Evolutionary conservation across 495 filamentous ascomycete species (phyloP).

Genomic region (Trichoderma parareesei): DNA sequence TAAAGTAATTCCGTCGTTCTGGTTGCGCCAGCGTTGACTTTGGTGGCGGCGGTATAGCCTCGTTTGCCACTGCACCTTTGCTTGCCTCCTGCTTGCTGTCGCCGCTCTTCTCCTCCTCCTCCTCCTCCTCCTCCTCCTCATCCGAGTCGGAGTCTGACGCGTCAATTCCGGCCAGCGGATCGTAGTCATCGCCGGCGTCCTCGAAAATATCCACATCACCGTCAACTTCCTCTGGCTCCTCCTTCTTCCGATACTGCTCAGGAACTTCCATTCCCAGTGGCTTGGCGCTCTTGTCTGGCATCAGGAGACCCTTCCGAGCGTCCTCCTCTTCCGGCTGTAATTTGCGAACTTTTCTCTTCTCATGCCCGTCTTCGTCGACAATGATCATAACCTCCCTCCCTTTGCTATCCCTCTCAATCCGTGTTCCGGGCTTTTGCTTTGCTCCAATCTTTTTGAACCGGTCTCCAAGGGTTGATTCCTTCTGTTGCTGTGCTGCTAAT

Average conservation of each 20-base stretch:
- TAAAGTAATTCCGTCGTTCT: constrained; percentile 53
- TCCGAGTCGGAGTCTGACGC: constrained; percentile 33
- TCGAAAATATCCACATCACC: constrained; percentile 74
- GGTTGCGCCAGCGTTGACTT: constrained; percentile 19
- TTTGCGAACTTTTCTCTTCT: constrained; percentile 74
- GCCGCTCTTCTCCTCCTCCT: constrained; percentile 28
- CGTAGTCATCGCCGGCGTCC: constrained; percentile 76
- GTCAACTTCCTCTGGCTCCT: constrained; percentile 45
- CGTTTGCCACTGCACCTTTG: constrained; percentile 6
- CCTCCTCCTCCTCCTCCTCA: constrained; percentile 34
- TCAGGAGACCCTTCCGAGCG: constrained; percentile 41
- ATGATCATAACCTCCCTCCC: constrained; percentile 80
- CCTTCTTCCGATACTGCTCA: constrained; percentile 41
- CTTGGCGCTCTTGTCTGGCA: constrained; percentile 56
- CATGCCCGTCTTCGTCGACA: constrained; percentile 77
- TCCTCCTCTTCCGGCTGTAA: constrained; percentile 33
- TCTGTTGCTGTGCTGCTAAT: constrained; percentile 49
- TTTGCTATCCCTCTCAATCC: constrained; percentile 67
- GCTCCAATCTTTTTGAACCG: constrained; percentile 77
- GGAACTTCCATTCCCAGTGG: constrained; percentile 77
- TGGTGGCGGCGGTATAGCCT: constrained; percentile 38
- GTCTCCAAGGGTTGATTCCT: constrained; percentile 53
- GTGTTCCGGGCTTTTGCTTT: constrained; percentile 50
- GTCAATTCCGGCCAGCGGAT: constrained; percentile 70
- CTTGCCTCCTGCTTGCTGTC: constrained; percentile 12